A percentile compares a stretch with the other conserved stretches of the same genome.
Conservation (phyloP, 2,329 filamentous ascomycete species). For the Akanthomyces uredinophilus region DNA sequence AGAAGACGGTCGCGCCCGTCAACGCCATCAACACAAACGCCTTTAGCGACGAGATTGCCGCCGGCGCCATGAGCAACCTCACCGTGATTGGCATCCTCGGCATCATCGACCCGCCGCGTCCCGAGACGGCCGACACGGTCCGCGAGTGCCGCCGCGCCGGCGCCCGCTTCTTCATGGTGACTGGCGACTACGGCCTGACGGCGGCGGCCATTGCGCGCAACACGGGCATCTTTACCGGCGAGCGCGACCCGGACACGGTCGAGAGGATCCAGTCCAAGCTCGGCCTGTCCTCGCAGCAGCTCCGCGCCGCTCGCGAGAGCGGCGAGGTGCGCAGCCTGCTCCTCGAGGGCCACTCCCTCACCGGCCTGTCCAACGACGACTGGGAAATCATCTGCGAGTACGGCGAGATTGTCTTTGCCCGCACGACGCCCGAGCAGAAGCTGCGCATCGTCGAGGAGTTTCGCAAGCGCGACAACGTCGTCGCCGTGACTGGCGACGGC, state of each 20-base stretch:
- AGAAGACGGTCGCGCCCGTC: conserved; percentile 29
- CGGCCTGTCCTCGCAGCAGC: conserved; percentile 14
- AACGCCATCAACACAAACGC: conserved; percentile 35
- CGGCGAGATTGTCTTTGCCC: conserved; percentile 60
- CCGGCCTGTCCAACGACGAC: conserved; percentile 44
- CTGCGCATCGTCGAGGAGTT: conserved; percentile 67
- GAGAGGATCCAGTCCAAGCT: conserved; percentile 20
- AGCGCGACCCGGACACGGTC: conserved; percentile 38
- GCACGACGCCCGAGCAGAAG: conserved; percentile 65
- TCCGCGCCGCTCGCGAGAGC: conserved; percentile 19
- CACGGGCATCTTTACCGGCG: conserved; percentile 55
- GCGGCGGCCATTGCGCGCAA: conserved; percentile 61
- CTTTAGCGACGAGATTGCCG: conserved; percentile 45
- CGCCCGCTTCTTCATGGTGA: conserved; percentile 44
- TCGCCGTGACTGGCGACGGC: conserved; percentile 70
- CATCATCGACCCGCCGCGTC: conserved; percentile 42
- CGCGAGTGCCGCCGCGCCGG: conserved; percentile 39
- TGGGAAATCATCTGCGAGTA: conserved; percentile 45
- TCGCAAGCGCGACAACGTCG: conserved; percentile 52
- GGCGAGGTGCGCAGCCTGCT: conserved; percentile 25
- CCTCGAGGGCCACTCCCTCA: conserved; percentile 53
- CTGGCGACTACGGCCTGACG: conserved; percentile 47
- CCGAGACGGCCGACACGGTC: conserved; percentile 38
- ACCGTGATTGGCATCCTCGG: conserved; percentile 49
- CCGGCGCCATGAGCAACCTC: conserved; percentile 35